These are phyloP conservation scores for Platismatia glauca DNA, from an alignment of 495 filamentous ascomycete species.

Conservation along the genomic window DNA sequence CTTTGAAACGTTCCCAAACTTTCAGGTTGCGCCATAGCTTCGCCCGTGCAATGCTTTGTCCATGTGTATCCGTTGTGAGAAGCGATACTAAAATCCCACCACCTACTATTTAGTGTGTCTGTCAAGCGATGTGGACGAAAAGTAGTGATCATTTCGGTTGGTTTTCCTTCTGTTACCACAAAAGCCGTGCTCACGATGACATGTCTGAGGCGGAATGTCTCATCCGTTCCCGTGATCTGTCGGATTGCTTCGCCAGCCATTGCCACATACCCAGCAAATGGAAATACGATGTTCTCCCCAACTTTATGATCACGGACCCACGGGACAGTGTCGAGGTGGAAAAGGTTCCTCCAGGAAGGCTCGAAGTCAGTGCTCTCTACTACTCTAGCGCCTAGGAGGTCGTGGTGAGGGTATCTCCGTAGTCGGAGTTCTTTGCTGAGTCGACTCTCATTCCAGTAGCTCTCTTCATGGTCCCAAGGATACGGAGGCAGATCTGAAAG, in stretches of 20 bases:
- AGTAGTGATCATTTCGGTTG: not conserved
- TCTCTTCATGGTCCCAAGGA: constrained; percentile 22
- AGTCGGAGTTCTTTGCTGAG: constrained; percentile 37
- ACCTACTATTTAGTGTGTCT: constrained; percentile 24
- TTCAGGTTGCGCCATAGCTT: constrained; percentile 9
- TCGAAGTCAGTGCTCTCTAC: constrained; percentile 24
- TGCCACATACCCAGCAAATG: constrained; percentile 38
- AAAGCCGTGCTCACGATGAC: constrained; percentile 16
- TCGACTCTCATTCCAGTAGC: constrained; percentile 25
- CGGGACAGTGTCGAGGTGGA: constrained; percentile 38
- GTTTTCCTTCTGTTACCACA: constrained; percentile 21
- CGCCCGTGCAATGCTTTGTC: constrained; percentile 31
- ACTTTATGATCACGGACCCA: constrained; percentile 41
- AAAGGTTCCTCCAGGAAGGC: constrained; percentile 42
- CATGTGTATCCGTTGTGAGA: constrained; percentile 27
- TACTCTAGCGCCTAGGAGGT: constrained; percentile 41
- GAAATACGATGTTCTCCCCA: constrained; percentile 37
- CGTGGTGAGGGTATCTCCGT: constrained; percentile 33
- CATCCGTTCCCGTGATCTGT: not conserved
- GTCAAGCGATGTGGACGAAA: constrained; percentile 27
- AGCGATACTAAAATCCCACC: constrained; percentile 31
- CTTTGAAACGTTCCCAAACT: not conserved
- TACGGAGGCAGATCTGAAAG: constrained; percentile 24
- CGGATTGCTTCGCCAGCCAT: constrained; percentile 39
- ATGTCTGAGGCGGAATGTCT: not conserved